A percentile compares a stretch with the other conserved stretches of the same genome.
Conservation (phyloP, 2,329 filamentous ascomycete species). For the Malbranchea zuffiana region DNA sequence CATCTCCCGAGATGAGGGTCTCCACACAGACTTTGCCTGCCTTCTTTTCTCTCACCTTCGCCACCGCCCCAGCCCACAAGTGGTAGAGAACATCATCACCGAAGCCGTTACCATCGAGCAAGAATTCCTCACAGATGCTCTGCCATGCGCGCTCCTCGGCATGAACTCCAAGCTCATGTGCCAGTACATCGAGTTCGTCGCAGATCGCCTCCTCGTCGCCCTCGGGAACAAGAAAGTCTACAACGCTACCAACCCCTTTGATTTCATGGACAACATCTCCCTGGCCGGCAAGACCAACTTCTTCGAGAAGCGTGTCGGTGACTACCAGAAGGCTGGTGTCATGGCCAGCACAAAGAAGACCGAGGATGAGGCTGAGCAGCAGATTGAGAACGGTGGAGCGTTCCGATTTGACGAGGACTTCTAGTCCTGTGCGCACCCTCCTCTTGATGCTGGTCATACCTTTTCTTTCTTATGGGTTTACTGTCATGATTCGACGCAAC, state of each 20-base stretch:
- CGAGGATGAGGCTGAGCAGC: constrained; percentile 40
- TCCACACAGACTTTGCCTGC: constrained; percentile 98
- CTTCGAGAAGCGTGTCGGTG: constrained; percentile 99
- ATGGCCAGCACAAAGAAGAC: constrained; percentile 85
- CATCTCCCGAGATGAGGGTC: constrained; percentile 97
- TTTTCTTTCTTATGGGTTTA: no score
- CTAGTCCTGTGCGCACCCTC: constrained; percentile 42
- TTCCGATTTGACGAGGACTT: constrained; percentile 97
- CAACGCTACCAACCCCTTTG: constrained; percentile 89
- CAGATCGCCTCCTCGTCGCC: constrained; percentile 82
- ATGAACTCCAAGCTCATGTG: constrained; percentile 98
- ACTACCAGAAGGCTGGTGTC: constrained; percentile 99
- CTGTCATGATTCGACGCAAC: no score
- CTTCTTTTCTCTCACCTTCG: constrained; percentile 95
- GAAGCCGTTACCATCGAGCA: constrained; percentile 93
- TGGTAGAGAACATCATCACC: constrained; percentile 78
- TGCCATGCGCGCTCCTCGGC: constrained; percentile 83
- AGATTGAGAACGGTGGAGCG: constrained; percentile 47
- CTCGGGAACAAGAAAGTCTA: constrained; percentile 93
- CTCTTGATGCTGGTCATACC: constrained; percentile 14
- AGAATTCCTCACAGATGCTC: constrained; percentile 92
- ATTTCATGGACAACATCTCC: constrained; percentile 99
- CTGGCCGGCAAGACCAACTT: constrained; percentile 99
- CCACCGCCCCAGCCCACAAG: constrained; percentile 71
- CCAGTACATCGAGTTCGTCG: constrained; percentile 99